Conservation (phyloP, 192 early-diverging fungal species). For the Linnemannia elongata region DNA sequence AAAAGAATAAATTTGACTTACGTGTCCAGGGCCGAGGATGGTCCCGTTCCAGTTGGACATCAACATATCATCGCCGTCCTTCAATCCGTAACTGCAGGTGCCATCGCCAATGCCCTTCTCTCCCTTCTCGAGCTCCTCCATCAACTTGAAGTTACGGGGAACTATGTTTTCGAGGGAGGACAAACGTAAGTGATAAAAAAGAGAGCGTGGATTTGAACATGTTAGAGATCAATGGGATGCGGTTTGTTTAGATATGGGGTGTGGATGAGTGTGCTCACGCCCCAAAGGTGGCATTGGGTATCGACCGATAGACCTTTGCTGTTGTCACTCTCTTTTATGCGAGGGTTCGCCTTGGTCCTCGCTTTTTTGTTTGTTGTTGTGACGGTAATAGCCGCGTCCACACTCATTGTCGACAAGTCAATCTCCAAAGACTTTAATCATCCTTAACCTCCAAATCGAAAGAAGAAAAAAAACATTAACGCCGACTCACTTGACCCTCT, state of each 20-base stretch:
- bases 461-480: no score
- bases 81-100: slow-evolving; percentile 92
- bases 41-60: slow-evolving; percentile 95
- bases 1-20: slow-evolving; percentile 52
- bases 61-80: slow-evolving; percentile 81
- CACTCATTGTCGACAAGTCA: no score
- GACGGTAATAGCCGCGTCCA: no score
- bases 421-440: no score
- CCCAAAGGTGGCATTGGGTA: no score
- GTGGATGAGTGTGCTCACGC: background rate
- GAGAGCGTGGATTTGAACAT: background rate
- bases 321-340: no score
- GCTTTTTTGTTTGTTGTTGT: no score
- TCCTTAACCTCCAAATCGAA: no score
- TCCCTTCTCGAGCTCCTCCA: slow-evolving; percentile 97
- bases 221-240: background rate
- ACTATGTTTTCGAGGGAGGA: slow-evolving; percentile 65
- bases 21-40: slow-evolving; percentile 89
- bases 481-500: no score
- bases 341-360: no score
- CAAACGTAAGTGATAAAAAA: background rate
- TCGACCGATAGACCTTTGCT: no score
- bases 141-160: slow-evolving; percentile 96
- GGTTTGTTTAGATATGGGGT: background rate
- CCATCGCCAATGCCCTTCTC: slow-evolving; percentile 97